Percentiles rank a stretch among this genome's conserved stretches.
phyloP scores from a whole-genome alignment of 345 rosid genomes.

The Camelina hispida region DNA sequence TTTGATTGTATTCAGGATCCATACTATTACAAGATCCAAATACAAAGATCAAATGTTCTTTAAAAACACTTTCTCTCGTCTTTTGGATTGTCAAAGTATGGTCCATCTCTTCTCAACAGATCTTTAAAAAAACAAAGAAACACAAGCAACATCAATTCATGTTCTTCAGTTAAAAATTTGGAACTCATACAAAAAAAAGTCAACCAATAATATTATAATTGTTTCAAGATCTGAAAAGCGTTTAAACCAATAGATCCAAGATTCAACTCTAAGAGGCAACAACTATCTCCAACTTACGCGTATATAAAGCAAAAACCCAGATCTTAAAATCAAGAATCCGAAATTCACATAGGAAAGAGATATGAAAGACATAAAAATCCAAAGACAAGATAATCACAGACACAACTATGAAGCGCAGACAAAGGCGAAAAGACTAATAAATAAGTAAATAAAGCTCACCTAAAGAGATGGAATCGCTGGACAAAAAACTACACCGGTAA shows the following conservation, averaged over 20 bases:
- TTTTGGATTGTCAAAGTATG: not conserved
- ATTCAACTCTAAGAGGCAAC: not conserved
- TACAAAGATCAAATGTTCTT: not conserved
- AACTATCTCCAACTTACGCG: not conserved
- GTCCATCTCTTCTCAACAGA: conserved; percentile 16
- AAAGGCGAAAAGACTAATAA: not conserved
- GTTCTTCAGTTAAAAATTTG: not conserved
- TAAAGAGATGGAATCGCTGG: conserved; percentile 22
- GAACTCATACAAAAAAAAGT: conserved; percentile 1
- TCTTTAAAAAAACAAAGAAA: not conserved
- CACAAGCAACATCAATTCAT: conserved; percentile 14
- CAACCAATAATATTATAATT: not conserved
- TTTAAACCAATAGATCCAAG: conserved; percentile 33
- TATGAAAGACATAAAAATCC: not conserved
- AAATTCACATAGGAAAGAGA: not conserved
- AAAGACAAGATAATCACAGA: not conserved
- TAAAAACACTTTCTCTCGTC: not conserved
- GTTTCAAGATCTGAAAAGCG: conserved; percentile 2
- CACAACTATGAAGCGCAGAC: not conserved
- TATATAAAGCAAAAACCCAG: not conserved
- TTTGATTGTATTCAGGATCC: not conserved
- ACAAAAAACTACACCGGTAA: conserved; percentile 10
- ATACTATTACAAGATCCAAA: not conserved
- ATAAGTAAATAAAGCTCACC: conserved; percentile 6
- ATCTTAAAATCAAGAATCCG: conserved; percentile 25